Conservation (phyloP, 768 basidiomycete species). For the Mycena epipterygia region DNA sequence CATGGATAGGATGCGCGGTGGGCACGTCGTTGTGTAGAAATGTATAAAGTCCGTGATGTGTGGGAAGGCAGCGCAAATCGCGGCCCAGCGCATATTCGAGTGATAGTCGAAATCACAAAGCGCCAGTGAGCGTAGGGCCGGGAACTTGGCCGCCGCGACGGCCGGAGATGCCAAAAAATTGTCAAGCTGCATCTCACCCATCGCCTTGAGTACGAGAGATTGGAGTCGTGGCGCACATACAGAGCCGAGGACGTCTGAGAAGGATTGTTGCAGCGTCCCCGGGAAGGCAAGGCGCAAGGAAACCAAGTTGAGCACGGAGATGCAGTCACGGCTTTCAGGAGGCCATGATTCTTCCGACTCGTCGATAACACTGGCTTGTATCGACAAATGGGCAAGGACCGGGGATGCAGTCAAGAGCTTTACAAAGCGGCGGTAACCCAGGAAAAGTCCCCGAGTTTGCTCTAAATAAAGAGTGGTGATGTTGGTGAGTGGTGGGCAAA, state of each 20-base stretch:
- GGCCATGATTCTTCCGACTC: constrained; percentile 44
- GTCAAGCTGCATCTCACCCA: constrained; percentile 58
- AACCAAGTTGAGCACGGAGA: constrained; percentile 50
- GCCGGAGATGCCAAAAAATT: constrained; percentile 45
- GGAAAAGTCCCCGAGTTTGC: constrained; percentile 52
- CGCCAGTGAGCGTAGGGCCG: constrained; percentile 51
- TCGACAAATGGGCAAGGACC: constrained; percentile 54
- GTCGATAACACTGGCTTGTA: constrained; percentile 59
- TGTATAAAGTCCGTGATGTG: constrained; percentile 29
- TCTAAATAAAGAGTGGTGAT: constrained; percentile 62
- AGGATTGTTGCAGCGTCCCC: constrained; percentile 47
- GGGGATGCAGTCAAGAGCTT: constrained; percentile 43
- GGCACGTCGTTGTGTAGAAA: constrained; percentile 5
- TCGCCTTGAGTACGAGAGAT: constrained; percentile 58
- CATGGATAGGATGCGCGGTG: constrained; percentile 23
- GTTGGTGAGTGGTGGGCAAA: constrained; percentile 51
- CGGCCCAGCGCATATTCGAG: constrained; percentile 17
- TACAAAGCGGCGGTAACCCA: constrained; percentile 50
- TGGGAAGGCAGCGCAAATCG: constrained; percentile 27
- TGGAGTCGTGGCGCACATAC: constrained; percentile 56
- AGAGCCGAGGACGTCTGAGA: constrained; percentile 53
- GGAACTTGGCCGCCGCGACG: constrained; percentile 45
- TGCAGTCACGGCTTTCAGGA: constrained; percentile 7
- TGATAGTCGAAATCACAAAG: constrained; percentile 56
- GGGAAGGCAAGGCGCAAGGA: constrained; percentile 59